Evolutionary conservation across 768 basidiomycete genomes (phyloP), one percentile per base, ranked within the genome.

Genomic region (Mycena vulgaris): DNA sequence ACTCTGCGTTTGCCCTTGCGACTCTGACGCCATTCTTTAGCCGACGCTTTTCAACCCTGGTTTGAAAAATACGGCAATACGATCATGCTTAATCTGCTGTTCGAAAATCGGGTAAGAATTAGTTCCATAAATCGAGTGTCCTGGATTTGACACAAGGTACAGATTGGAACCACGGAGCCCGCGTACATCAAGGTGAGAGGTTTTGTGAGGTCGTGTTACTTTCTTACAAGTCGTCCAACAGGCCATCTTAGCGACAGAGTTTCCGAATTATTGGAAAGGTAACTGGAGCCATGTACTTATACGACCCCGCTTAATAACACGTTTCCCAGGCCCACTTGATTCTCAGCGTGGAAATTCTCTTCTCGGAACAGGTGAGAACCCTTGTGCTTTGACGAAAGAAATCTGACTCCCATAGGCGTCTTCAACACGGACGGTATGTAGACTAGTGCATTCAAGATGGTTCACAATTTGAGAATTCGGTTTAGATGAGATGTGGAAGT

Each of bases 341-440:
- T 2, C 30, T 17, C 28, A 39, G 23, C 65, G 65, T 19, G 48
- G 60, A 28, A 56, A 40, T 45, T 59, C 77, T 10, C 62, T 81
- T 49, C 70, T 79, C 7, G 79, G 76, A 11, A 71, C 83, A 83
- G 63, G 87, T 71, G 85, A 2, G 77, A 75, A 5, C 83, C n/a
- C 25, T 51, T 10, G 14, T 52, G 19, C n/a, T n/a, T n/a, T n/a
- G 37, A 23, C 7, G 16, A n/a, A 28, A 31, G 10, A 30, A 4
- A 45, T 47, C 39, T 61, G 25, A 45, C 27, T 33, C 23, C 5
- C 31, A 5, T 25, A 63, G 68, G 63, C 0, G 82, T 88, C 16
- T 88, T 88, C 69, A 86, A 86, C 66, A 81, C 84, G 17, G 84
- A 86, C 45, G 85, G 85, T 80, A 68, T 56, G 73, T 30, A 21